Percentiles rank a stretch among this genome's conserved stretches.
These are phyloP conservation scores for Cyberlindnera euphorbiae DNA, from an alignment of 805 yeast genomes.

Conservation along the genomic window DNA sequence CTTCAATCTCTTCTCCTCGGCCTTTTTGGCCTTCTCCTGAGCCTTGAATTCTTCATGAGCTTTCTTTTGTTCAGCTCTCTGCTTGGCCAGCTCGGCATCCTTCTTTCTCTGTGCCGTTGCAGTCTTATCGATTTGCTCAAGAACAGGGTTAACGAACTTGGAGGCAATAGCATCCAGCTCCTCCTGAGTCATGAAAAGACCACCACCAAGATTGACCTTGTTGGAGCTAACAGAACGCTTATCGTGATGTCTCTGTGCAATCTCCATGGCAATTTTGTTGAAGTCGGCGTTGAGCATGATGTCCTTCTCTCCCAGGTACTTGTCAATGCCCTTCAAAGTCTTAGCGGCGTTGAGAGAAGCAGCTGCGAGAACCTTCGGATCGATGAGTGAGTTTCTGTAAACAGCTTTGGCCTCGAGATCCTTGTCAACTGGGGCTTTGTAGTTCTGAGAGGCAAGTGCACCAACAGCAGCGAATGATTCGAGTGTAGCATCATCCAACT, in stretches of 20 bases:
- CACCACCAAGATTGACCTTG: slow-evolving; percentile 82
- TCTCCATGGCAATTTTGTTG: slow-evolving; percentile 69
- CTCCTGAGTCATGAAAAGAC: slow-evolving; percentile 64
- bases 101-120: slow-evolving; percentile 63
- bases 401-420: slow-evolving; percentile 39
- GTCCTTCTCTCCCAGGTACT: slow-evolving; percentile 36
- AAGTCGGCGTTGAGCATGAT: slow-evolving; percentile 43
- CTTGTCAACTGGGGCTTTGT: slow-evolving; percentile 34
- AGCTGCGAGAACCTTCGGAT: slow-evolving; percentile 39
- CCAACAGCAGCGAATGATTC: slow-evolving; percentile 49
- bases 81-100: slow-evolving; percentile 41
- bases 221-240: slow-evolving; percentile 47
- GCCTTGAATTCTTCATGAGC: slow-evolving; percentile 38
- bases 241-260: slow-evolving; percentile 66
- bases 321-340: slow-evolving; percentile 36
- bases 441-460: slow-evolving; percentile 47
- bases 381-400: slow-evolving; percentile 33
- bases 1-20: slow-evolving; percentile 42
- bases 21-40: slow-evolving; percentile 33
- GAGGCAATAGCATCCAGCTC: slow-evolving; percentile 81
- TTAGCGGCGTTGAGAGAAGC: slow-evolving; percentile 49
- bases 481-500: slow-evolving; percentile 37
- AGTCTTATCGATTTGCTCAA: slow-evolving; percentile 64
- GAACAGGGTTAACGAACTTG: slow-evolving; percentile 76
- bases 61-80: slow-evolving; percentile 32